These are phyloP conservation scores for Rubia tinctorum DNA, from an alignment of 305 asterid genomes.

Conservation along the genomic window DNA sequence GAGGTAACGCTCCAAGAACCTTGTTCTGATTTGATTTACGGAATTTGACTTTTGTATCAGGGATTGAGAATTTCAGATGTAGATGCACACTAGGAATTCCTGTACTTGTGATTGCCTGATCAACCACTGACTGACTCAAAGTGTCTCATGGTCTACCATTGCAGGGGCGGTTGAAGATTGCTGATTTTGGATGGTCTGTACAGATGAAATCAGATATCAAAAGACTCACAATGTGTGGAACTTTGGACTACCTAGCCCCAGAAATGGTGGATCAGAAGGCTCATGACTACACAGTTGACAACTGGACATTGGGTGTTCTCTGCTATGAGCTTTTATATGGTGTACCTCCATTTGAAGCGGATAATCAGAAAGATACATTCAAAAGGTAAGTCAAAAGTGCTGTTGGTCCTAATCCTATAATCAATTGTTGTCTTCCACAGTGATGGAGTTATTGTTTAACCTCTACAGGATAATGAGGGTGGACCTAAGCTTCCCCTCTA, in stretches of 20 bases:
- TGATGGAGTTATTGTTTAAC: slow-evolving; percentile 10
- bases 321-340: slow-evolving; percentile 88
- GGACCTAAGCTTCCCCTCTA: slow-evolving; percentile 80
- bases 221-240: slow-evolving; percentile 94
- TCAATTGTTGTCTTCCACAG: slow-evolving; percentile 5
- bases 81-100: background rate
- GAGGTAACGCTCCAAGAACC: slow-evolving; percentile 48
- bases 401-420: background rate
- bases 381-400: slow-evolving; percentile 43
- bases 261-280: slow-evolving; percentile 96
- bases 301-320: slow-evolving; percentile 90
- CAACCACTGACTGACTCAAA: background rate
- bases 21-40: background rate
- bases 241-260: slow-evolving; percentile 93
- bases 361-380: slow-evolving; percentile 75
- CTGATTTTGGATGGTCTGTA: slow-evolving; percentile 98
- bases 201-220: slow-evolving; percentile 60
- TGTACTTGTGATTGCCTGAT: background rate
- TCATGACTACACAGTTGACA: slow-evolving; percentile 89
- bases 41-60: background rate
- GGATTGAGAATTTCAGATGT: background rate
- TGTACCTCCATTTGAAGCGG: slow-evolving; percentile 89
- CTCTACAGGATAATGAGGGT: slow-evolving; percentile 69
- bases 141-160: slow-evolving; percentile 17
- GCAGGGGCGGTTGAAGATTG: slow-evolving; percentile 91